phyloP scores from a whole-genome alignment of 1,284 basidiomycete species.

The Cutaneotrichosporon mucoides region DNA sequence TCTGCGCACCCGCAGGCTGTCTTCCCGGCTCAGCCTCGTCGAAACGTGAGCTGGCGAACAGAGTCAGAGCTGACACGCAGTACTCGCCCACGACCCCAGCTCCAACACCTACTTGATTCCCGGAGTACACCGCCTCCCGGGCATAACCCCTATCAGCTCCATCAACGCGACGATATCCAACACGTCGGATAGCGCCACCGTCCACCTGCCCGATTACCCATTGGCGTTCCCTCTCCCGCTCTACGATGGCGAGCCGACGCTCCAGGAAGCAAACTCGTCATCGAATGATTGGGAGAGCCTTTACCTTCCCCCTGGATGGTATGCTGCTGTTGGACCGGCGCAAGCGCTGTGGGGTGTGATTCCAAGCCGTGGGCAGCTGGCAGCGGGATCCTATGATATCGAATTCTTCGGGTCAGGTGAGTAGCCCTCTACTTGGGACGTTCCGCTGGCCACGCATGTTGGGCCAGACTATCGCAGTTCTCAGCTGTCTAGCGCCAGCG shows the following conservation, averaged over 20 bases:
- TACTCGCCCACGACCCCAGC: slow-evolving; percentile 55
- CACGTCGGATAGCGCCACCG: slow-evolving; percentile 4
- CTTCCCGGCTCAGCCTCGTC: slow-evolving; percentile 24
- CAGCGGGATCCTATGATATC: not conserved
- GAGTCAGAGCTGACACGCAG: slow-evolving; percentile 66
- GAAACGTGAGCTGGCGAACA: slow-evolving; percentile 53
- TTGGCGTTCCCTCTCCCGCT: slow-evolving; percentile 16
- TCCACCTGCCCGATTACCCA: slow-evolving; percentile 25
- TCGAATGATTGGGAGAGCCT: slow-evolving; percentile 17
- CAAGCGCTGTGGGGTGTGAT: slow-evolving; percentile 35
- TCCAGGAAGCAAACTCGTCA: not conserved
- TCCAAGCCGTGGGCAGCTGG: slow-evolving; percentile 23
- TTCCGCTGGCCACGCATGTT: not conserved
- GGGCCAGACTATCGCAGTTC: too few relatives aligned
- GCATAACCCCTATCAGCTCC: not conserved
- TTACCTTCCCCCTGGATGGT: slow-evolving; percentile 35
- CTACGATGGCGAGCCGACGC: slow-evolving; percentile 16
- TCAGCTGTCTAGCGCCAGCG: not conserved
- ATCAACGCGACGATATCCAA: not conserved
- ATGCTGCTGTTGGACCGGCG: slow-evolving; percentile 26
- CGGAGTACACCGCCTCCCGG: slow-evolving; percentile 5
- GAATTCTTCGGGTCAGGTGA: not conserved
- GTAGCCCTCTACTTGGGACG: not conserved
- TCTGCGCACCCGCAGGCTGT: slow-evolving; percentile 25
- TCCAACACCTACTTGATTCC: slow-evolving; percentile 15